Evolutionary conservation across 2,329 filamentous ascomycete genomes (phyloP), one percentile per base, ranked within the genome.

Genomic region (Xylaria sp.): DNA sequence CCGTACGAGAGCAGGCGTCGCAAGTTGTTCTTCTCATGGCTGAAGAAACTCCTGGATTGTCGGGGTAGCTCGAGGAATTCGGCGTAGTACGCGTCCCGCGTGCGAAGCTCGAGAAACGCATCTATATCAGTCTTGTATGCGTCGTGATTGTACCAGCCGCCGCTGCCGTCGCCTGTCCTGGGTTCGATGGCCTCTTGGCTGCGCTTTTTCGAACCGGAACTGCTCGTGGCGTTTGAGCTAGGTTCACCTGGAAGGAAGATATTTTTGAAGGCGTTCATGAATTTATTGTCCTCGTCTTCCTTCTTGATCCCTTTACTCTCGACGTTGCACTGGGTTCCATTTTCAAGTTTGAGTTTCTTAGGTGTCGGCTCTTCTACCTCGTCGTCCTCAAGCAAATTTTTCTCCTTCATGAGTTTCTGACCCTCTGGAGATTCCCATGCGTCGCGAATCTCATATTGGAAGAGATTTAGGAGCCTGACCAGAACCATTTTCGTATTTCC

Each of bases 401-500:
- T 74, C 13, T 67, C 56, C 11, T 42, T 13, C 2, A 75, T 26
- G 2, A 77, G 70, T 48, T 71, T 60, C 36, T 67, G 44, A 1
- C 63, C 76, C 15, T 75, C 73, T 0, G 63, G 66, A 4, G 61
- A 74, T 10, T 73, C 28, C 75, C 74, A 77, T 15, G 72, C 71
- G 0, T 72, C 57, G 5, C 67, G 59, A 1, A 76, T 53, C 58
- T 77, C 76, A 15, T 26, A 53, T n/a, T 78, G 75, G 31, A 77
- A 77, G 1, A 75, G 68, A 49, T 77, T 77, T 1, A 78, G 67
- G 0, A 78, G 66, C 9, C 67, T 53, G 2, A 77, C 75, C 0
- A 78, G 36, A 4, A 73, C 58, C 13, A 60, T 40, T 28, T 74
- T 73, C 57, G 67, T 74, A 1, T 65, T 23, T 0, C 73, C 74